phyloP scores from a whole-genome alignment of 2,329 filamentous ascomycete genomes.

The Colletotrichum sp. region DNA sequence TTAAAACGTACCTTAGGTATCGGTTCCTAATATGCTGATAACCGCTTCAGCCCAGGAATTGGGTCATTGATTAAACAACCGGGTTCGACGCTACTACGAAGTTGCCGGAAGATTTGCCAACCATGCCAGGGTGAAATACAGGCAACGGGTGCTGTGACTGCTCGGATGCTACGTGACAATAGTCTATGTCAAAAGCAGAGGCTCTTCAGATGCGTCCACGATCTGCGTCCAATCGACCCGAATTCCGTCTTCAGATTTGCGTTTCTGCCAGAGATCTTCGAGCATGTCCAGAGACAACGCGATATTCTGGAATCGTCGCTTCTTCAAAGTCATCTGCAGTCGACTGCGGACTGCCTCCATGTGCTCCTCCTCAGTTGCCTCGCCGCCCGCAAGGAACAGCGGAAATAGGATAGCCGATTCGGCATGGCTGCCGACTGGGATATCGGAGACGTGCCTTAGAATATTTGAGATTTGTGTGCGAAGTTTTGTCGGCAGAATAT shows the following conservation, averaged over 20 bases:
- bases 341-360: conserved; percentile 6
- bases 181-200: conserved; percentile 1
- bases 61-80: too few relatives aligned
- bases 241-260: neutral
- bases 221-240: conserved; percentile 8
- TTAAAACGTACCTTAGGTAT: too few relatives aligned
- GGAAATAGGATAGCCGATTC: conserved; percentile 19
- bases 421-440: conserved; percentile 6
- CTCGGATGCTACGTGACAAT: neutral
- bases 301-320: conserved; percentile 8
- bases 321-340: conserved; percentile 10
- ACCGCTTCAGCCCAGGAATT: too few relatives aligned
- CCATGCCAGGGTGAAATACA: fast-evolving
- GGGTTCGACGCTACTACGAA: too few relatives aligned
- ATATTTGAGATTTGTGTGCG: conserved; percentile 10
- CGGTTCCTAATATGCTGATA: too few relatives aligned
- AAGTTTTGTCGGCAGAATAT: conserved; percentile 4
- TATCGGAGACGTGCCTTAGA: neutral
- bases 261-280: conserved; percentile 12
- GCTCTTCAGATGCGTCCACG: neutral
- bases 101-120: neutral
- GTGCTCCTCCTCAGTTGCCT: conserved; percentile 4
- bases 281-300: neutral
- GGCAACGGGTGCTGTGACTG: neutral
- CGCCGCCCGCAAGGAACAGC: conserved; percentile 16